Percentiles rank a stretch among this genome's conserved stretches.
phyloP scores from a whole-genome alignment of 2,329 filamentous ascomycete species.

The Dothideomycetidae sp. region DNA sequence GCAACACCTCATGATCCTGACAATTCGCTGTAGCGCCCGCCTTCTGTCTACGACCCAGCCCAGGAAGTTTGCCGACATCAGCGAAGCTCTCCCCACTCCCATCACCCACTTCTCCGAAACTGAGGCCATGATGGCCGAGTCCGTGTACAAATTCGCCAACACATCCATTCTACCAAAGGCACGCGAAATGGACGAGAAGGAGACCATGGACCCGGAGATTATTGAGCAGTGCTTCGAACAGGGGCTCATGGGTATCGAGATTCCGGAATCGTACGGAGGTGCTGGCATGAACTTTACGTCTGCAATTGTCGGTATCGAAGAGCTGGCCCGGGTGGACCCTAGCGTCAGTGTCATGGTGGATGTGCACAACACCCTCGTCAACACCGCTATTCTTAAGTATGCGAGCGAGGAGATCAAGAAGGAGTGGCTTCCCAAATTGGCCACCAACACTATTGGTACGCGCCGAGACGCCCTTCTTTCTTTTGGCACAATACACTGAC shows the following conservation, averaged over 20 bases:
- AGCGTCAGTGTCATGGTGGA: conserved; percentile 91
- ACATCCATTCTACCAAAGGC: conserved; percentile 82
- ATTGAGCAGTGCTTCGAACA: conserved; percentile 95
- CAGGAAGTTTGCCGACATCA: conserved; percentile 41
- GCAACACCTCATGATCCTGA: no score
- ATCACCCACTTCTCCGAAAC: conserved; percentile 87
- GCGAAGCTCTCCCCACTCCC: conserved; percentile 72
- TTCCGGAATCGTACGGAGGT: conserved; percentile 91
- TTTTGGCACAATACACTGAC: not conserved
- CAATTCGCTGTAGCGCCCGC: conserved; percentile 17
- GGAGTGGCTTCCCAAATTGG: conserved; percentile 77
- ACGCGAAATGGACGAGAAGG: conserved; percentile 94
- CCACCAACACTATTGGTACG: conserved; percentile 66
- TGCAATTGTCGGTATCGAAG: conserved; percentile 92
- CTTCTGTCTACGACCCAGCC: conserved; percentile 30
- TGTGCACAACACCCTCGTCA: conserved; percentile 96
- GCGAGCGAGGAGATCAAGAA: conserved; percentile 64
- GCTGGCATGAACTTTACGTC: conserved; percentile 98
- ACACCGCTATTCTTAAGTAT: conserved; percentile 80
- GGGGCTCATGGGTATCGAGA: conserved; percentile 92
- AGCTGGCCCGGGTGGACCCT: conserved; percentile 84
- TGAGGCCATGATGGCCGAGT: conserved; percentile 76
- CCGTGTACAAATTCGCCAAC: conserved; percentile 78
- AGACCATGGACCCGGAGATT: conserved; percentile 76
- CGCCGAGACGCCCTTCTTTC: conserved; percentile 17